phyloP scores from a whole-genome alignment of 2,329 filamentous ascomycete species.

The Microsporum audouinii region DNA sequence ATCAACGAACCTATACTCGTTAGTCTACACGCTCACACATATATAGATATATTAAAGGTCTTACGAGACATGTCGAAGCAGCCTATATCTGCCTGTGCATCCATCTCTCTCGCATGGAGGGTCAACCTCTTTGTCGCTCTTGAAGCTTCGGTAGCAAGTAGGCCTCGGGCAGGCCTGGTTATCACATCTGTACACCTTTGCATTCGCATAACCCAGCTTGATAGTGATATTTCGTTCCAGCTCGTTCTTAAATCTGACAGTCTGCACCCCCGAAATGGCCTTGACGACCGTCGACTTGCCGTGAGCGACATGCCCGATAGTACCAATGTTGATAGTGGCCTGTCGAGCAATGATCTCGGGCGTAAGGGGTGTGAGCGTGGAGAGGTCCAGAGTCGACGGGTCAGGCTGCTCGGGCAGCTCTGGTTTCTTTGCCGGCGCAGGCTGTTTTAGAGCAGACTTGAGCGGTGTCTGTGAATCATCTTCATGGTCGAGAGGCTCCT shows the following conservation, averaged over 20 bases:
- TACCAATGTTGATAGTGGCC: conserved; percentile 98
- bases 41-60: conserved; percentile 22
- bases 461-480: conserved; percentile 46
- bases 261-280: conserved; percentile 97
- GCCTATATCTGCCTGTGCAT: conserved; percentile 73
- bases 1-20: conserved; percentile 66
- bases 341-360: conserved; percentile 96
- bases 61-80: conserved; percentile 86
- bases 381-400: conserved; percentile 75
- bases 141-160: conserved; percentile 92
- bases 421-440: conserved; percentile 49
- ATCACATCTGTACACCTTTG: conserved; percentile 98
- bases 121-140: conserved; percentile 98
- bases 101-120: conserved; percentile 90
- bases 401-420: conserved; percentile 82
- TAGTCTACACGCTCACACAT: conserved; percentile 7
- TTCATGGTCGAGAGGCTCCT: conserved; percentile 54
- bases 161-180: conserved; percentile 82
- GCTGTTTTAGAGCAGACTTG: conserved; percentile 82
- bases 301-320: conserved; percentile 97
- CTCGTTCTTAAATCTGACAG: conserved; percentile 99
- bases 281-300: conserved; percentile 98
- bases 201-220: conserved; percentile 98
- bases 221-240: conserved; percentile 98
- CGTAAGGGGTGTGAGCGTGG: conserved; percentile 68